phyloP scores from a whole-genome alignment of 768 basidiomycete genomes.

The Kwoniella newhampshirensis region DNA sequence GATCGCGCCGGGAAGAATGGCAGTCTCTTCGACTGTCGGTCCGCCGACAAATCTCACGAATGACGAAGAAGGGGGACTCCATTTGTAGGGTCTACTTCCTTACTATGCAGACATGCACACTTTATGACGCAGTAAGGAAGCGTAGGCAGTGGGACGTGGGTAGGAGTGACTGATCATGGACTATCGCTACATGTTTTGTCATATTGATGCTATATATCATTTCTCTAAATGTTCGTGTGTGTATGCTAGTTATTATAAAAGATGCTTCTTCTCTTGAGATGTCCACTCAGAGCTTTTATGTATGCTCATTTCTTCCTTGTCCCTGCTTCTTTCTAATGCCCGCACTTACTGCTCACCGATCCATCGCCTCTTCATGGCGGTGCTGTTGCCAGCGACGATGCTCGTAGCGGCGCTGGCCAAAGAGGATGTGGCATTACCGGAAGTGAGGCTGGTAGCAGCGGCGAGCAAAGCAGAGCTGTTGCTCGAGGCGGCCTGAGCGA shows the following conservation, averaged over 20 bases:
- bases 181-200: background rate
- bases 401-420: background rate
- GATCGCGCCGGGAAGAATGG: too few species aligned
- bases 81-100: too few species aligned
- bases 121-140: too few species aligned
- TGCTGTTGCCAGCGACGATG: constrained; percentile 1
- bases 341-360: constrained; percentile 24
- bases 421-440: background rate
- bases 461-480: constrained; percentile 8
- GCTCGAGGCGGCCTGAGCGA: background rate
- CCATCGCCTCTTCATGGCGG: constrained; percentile 28
- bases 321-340: background rate
- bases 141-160: too few species aligned
- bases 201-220: background rate
- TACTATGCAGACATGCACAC: too few species aligned
- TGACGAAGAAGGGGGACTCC: too few species aligned
- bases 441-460: constrained; percentile 3
- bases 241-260: background rate
- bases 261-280: too few species aligned
- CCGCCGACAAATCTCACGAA: too few species aligned
- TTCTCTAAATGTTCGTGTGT: background rate
- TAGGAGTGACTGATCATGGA: background rate
- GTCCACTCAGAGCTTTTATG: background rate
- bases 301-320: background rate
- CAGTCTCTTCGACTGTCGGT: too few species aligned